Conservation (phyloP, 176 grass and related monocot species). For the Sorghum bicolor region Sorghum_bicolor_NCBIv3 NC_012872.2:52995001-52995500, state of each 20-base stretch:
- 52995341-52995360: slow-evolving; percentile 93
- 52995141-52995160: slow-evolving; percentile 80
- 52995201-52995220: slow-evolving; percentile 89
- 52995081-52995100: slow-evolving; percentile 97
- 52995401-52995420: slow-evolving; percentile 82
- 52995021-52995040: slow-evolving; percentile 71
- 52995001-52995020: slow-evolving; percentile 91
- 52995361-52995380: slow-evolving; percentile 97
- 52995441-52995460: slow-evolving; percentile 78
- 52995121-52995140: slow-evolving; percentile 91
- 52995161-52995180: slow-evolving; percentile 81
- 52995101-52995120: slow-evolving; percentile 79
- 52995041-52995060: slow-evolving; percentile 68
- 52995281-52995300: slow-evolving; percentile 64
- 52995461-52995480: slow-evolving; percentile 70
- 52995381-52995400: slow-evolving; percentile 88
- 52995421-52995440: slow-evolving; percentile 83
- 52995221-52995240: slow-evolving; percentile 95
- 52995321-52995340: slow-evolving; percentile 88
- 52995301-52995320: slow-evolving; percentile 79
- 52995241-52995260: slow-evolving; percentile 89
- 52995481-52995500: slow-evolving; percentile 66
- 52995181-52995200: slow-evolving; percentile 88
- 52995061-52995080: slow-evolving; percentile 46
- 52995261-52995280: slow-evolving; percentile 86